Evolutionary conservation across 2,329 filamentous ascomycete genomes (phyloP).

Genomic region (Pseudogymnoascus sp.): DNA sequence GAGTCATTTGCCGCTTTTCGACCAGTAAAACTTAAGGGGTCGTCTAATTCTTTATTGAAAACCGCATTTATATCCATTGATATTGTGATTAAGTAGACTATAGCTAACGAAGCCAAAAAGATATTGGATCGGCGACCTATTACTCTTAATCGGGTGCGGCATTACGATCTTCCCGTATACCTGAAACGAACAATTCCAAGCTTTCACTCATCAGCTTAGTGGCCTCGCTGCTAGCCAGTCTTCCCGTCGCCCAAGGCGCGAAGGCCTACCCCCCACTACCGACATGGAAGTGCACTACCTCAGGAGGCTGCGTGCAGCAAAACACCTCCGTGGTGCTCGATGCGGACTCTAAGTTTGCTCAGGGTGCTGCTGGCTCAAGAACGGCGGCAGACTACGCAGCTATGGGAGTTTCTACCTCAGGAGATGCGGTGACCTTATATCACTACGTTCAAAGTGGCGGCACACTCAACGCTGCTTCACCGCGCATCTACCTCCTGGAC

Average conservation of each 20-base stretch:
- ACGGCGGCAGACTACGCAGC: conserved; percentile 40
- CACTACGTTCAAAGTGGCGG: conserved; percentile 39
- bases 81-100: too few relatives aligned
- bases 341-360: conserved; percentile 30
- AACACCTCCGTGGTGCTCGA: conserved; percentile 45
- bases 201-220: background rate
- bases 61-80: too few relatives aligned
- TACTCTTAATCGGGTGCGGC: too few relatives aligned
- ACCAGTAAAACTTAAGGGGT: too few relatives aligned
- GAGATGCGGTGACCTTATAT: conserved; percentile 33
- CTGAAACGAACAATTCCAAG: too few relatives aligned
- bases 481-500: conserved; percentile 35
- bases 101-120: too few relatives aligned
- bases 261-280: conserved; percentile 44
- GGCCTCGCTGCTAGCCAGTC: background rate
- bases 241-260: conserved; percentile 11
- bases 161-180: too few relatives aligned
- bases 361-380: conserved; percentile 18
- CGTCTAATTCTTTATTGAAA: too few relatives aligned
- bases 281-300: conserved; percentile 45
- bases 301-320: conserved; percentile 39
- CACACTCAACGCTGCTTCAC: conserved; percentile 28
- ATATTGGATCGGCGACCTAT: too few relatives aligned
- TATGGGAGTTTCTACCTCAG: conserved; percentile 34
- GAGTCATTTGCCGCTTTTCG: too few relatives aligned